These are phyloP conservation scores for Colletotrichum agaves DNA, from an alignment of 2,329 filamentous ascomycete species.

Conservation along the genomic window DNA sequence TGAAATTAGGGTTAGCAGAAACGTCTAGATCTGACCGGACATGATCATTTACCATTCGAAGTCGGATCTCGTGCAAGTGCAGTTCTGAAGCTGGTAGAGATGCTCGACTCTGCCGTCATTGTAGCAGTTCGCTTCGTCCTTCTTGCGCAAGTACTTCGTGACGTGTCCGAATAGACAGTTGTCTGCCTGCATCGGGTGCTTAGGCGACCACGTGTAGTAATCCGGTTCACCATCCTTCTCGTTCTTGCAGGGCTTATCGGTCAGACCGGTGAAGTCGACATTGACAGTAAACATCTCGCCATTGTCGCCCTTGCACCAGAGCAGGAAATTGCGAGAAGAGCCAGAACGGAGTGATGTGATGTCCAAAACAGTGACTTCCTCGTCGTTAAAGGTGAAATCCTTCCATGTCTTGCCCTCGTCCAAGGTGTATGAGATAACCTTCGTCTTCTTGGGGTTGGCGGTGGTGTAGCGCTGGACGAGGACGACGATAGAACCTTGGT, in stretches of 20 bases:
- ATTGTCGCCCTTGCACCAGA: constrained; percentile 77
- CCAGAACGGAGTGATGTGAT: constrained; percentile 92
- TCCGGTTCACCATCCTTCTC: constrained; percentile 66
- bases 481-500: constrained; percentile 92
- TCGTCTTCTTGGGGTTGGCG: constrained; percentile 73
- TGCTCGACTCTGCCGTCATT: constrained; percentile 79
- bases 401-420: constrained; percentile 86
- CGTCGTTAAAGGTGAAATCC: constrained; percentile 77
- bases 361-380: constrained; percentile 78
- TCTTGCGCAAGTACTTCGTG: constrained; percentile 91
- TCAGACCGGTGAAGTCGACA: constrained; percentile 87
- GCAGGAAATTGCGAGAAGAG: constrained; percentile 87
- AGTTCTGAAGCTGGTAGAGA: constrained; percentile 80
- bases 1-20: constrained; percentile 51
- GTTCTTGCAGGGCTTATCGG: constrained; percentile 77
- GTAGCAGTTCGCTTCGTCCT: constrained; percentile 79
- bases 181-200: constrained; percentile 80
- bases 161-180: constrained; percentile 94
- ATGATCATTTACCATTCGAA: constrained; percentile 83
- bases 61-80: constrained; percentile 84
- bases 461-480: constrained; percentile 74
- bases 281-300: constrained; percentile 78
- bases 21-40: neutral
- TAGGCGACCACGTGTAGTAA: constrained; percentile 88
- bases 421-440: constrained; percentile 77